phyloP scores from a whole-genome alignment of 2,329 filamentous ascomycete genomes.

The Fusarium continuum region DNA sequence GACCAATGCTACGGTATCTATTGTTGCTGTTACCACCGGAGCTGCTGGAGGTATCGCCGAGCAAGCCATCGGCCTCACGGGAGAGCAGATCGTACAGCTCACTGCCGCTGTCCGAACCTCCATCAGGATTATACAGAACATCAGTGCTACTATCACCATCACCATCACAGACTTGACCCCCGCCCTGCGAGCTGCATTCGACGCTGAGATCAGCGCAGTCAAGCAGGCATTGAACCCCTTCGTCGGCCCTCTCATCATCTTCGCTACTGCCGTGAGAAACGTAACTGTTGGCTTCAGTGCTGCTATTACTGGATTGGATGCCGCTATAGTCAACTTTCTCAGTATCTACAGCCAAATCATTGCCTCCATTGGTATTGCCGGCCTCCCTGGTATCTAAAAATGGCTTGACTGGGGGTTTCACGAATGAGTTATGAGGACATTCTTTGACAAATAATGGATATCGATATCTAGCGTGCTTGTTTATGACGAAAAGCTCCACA shows the following conservation, averaged over 20 bases:
- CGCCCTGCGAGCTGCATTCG: background rate
- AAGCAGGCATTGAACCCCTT: slow-evolving; percentile 4
- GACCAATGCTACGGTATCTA: background rate
- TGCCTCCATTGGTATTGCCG: background rate
- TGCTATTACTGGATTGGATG: background rate
- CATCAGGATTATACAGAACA: background rate
- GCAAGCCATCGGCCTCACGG: background rate
- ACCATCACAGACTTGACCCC: slow-evolving; percentile 8
- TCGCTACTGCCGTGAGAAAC: background rate
- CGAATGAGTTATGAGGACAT: background rate
- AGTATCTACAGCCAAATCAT: accelerated
- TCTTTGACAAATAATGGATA: background rate
- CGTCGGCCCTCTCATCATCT: background rate
- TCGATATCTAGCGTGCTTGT: background rate
- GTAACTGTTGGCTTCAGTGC: background rate
- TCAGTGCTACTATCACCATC: background rate
- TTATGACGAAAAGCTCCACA: background rate
- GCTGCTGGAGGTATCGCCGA: slow-evolving; percentile 6
- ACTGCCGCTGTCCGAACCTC: background rate
- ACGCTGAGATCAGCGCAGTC: slow-evolving; percentile 4
- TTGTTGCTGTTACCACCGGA: slow-evolving; percentile 18
- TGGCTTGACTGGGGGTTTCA: background rate
- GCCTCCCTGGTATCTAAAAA: background rate
- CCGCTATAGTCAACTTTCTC: background rate
- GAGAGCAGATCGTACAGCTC: slow-evolving; percentile 2